Base-by-base conservation (phyloP, 495 filamentous ascomycete species). In the Xylaria nigripes region DNA sequence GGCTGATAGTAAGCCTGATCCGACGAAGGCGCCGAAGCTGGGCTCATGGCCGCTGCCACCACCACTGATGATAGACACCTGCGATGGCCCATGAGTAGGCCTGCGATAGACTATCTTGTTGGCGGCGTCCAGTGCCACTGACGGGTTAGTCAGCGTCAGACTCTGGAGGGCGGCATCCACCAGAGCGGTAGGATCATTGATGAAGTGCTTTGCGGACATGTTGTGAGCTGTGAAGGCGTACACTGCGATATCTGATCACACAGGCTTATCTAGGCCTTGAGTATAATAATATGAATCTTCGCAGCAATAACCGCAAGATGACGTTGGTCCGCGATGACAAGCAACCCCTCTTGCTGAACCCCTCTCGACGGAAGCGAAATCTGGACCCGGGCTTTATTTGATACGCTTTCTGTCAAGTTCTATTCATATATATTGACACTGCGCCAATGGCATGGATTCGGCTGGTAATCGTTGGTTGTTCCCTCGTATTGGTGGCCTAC, bases 21-120 rank as follows among this genome's bases (percentile, higher is more conserved):
- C 81, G 32, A 84, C 81, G 58, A 82, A 77, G 54, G 72, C 84
- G 1, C 87, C 81, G 65, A 96, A 96, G 52, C 85, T 86, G 27
- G 93, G 93, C 65, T 98, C 93, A 61, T 98, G 93, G 58, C 93
- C 93, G 21, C 85, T 86, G 27, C 93, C 93, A 52, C 93, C 93
- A 59, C 93, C 93, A 16, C 86, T 90, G 54, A 98, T 76, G 63
- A 97, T 76, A 30, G 87, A 86, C 45, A 96, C 90, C 49, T 84
- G 83, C 6, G 65, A 57, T 2, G 66, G 50, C 6, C 44, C 63
- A 57, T 62, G 42, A 57, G 58, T 58, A 27, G 86, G 87, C 53
- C 87, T 84, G 40, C 77, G 82, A 72, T 95, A 95, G 59, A 96
- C 69, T 61, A 92, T 86, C 67, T 96, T 98, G 72, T 96, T 89